Conservation (phyloP, 2,329 filamentous ascomycete genomes). For the Penicillium sp. region DNA sequence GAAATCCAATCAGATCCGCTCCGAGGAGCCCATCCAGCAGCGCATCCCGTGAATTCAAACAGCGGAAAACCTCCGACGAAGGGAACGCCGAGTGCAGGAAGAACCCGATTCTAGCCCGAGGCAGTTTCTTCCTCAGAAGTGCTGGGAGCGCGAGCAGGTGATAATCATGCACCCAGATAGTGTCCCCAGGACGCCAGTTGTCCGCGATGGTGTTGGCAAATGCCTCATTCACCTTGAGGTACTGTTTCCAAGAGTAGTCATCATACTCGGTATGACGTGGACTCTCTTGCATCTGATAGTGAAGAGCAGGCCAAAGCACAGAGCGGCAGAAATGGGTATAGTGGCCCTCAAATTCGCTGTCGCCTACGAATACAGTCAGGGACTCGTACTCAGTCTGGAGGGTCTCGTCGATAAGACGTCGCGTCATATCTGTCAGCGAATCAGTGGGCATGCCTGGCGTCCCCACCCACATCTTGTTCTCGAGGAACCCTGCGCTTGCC, state of each 20-base stretch:
- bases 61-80: slow-evolving; percentile 92
- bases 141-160: slow-evolving; percentile 82
- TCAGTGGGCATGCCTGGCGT: slow-evolving; percentile 93
- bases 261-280: slow-evolving; percentile 97
- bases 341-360: slow-evolving; percentile 90
- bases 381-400: slow-evolving; percentile 79
- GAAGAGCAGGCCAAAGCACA: slow-evolving; percentile 93
- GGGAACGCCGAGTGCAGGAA: slow-evolving; percentile 94
- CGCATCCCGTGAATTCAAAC: slow-evolving; percentile 77
- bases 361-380: slow-evolving; percentile 77
- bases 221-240: slow-evolving; percentile 84
- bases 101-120: slow-evolving; percentile 91
- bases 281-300: slow-evolving; percentile 95
- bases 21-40: slow-evolving; percentile 89
- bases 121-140: slow-evolving; percentile 78
- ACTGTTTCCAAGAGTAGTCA: slow-evolving; percentile 94
- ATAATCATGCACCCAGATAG: slow-evolving; percentile 94
- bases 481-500: slow-evolving; percentile 64
- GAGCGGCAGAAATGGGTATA: slow-evolving; percentile 96
- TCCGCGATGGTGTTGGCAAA: slow-evolving; percentile 86
- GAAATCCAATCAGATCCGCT: slow-evolving; percentile 86
- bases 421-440: slow-evolving; percentile 71
- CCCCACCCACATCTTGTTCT: slow-evolving; percentile 81
- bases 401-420: slow-evolving; percentile 76
- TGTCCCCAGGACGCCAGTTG: slow-evolving; percentile 88